Evolutionary conservation across 2,329 filamentous ascomycete species (phyloP), one percentile per base, ranked within the genome.

Genomic region (Karstenula rhodostoma): DNA sequence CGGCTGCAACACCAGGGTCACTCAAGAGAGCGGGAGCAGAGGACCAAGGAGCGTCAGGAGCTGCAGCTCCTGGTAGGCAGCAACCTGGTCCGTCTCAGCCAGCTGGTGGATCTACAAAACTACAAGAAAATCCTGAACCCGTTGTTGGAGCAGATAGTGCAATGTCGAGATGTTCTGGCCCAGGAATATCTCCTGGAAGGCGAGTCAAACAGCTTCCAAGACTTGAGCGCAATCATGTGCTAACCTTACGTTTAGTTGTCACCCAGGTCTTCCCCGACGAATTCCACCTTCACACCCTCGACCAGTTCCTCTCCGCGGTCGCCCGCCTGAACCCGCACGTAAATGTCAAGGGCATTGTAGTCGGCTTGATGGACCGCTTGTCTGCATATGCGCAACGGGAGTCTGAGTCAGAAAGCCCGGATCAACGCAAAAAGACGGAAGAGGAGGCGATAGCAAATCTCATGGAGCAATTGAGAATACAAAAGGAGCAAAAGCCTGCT

Each of bases 211-310:
- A 8, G 17, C n/a, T 15, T 15, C 42, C 27, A 37, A 5, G 35
- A 17, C 32, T 6, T 13, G 23, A 53, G 22, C 10, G 15, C 19
- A 15, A 19, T 29, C 40, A 35, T 35, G 19, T 59, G 61, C 71
- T 76, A 68, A 78, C 58, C 67, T 15, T 66, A 2, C n/a, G 40
- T 53, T 40, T 64, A 87, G 95, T 99, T 64, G 96, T 99, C 67
- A 99, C 94, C 5, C 96, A 99, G 79, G 95, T 98, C 55, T 99
- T 99, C 82, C 95, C 95, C 0, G 95, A 99, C 79, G 95, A 99
- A 75, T 99, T 94, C 77, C 96, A 99, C 79, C 87, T 99, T 23
- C 94, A 99, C 76, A 99, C 95, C 0, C 87, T 99, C 33, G 95
- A 98, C 74, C 91, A 97, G 75, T 92, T 99, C 77, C 87, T 99